Evolutionary conservation across 169 alveolate genomes (phyloP), one percentile per base, ranked within the genome.

Genomic region (Plasmodium yoelii): DNA sequence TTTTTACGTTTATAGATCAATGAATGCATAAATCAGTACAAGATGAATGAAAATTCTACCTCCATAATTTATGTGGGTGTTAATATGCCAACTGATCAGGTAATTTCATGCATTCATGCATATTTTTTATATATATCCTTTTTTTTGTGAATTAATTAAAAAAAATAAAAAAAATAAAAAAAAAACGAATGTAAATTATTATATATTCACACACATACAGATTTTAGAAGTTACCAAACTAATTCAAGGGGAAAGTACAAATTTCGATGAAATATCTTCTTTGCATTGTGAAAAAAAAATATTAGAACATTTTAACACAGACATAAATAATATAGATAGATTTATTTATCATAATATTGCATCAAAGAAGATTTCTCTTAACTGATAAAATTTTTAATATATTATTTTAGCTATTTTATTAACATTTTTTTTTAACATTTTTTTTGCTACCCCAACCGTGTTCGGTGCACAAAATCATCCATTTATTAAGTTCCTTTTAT

Each of bases 61-160:
- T 77, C 88, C 9, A 42, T 77, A 56, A 77, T 77, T 77, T 77
- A 77, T 69, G 88, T 77, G 3, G 88, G 88, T 26, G 46, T 77
- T 24, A 77, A 77, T 24, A 46, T 77, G 63, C 19, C 88, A 5
- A 44, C 49, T 15, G 88, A 77, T 4, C 53, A 64, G 49, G 88
- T 77, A 56, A 57, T 39, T 65, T 5, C 39, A 28, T 28, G 18
- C 10, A 10, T 65, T 5, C 39, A 28, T 28, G 18, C 10, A 10
- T 10, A 51, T 8, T 42, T 12, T 65, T 39, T 18, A 65, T 39
- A 4, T 65, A 34, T 65, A 3, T 65, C 9, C 10, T 2, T 15
- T 6, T 64, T 56, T 57, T 51, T 34, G 42, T 34, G 5, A 34
- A 34, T 34, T 3, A 34, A 34, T 34, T 34, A 34, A 28, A 28